These are phyloP conservation scores for Plenodomus lindquistii DNA, from an alignment of 2,329 filamentous ascomycete genomes.

Conservation along the genomic window DNA sequence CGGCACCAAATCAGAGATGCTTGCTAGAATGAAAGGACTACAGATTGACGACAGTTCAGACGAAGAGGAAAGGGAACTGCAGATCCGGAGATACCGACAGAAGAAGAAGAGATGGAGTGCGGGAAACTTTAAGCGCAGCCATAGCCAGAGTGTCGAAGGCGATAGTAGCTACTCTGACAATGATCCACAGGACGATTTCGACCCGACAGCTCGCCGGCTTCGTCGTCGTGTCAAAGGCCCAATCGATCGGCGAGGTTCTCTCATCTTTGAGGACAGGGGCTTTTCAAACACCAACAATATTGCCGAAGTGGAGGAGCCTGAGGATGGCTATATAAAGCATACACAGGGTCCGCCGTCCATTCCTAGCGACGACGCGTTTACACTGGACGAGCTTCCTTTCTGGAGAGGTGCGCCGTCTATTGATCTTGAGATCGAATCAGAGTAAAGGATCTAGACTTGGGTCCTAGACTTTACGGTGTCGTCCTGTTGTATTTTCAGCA, in stretches of 20 bases:
- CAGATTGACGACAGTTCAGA: conserved; percentile 39
- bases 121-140: conserved; percentile 50
- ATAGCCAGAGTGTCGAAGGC: conserved; percentile 52
- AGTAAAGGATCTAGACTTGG: conserved; percentile 8
- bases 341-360: conserved; percentile 42
- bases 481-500: not conserved
- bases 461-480: not conserved
- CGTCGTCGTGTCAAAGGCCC: conserved; percentile 47
- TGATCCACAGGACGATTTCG: conserved; percentile 47
- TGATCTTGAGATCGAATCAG: conserved; percentile 31
- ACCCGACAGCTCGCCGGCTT: conserved; percentile 46
- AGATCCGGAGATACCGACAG: conserved; percentile 32
- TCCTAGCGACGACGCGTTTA: conserved; percentile 45
- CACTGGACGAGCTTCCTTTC: conserved; percentile 44
- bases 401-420: conserved; percentile 37
- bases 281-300: conserved; percentile 42
- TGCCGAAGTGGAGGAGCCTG: conserved; percentile 44
- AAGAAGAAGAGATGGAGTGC: conserved; percentile 50
- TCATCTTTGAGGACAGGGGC: conserved; percentile 47
- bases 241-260: conserved; percentile 39
- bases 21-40: conserved; percentile 40
- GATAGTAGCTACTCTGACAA: conserved; percentile 49
- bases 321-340: conserved; percentile 34
- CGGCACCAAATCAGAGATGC: conserved; percentile 35
- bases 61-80: conserved; percentile 28